phyloP scores from a whole-genome alignment of 2,329 filamentous ascomycete species.

The Sarocladiaceae sp. region DNA sequence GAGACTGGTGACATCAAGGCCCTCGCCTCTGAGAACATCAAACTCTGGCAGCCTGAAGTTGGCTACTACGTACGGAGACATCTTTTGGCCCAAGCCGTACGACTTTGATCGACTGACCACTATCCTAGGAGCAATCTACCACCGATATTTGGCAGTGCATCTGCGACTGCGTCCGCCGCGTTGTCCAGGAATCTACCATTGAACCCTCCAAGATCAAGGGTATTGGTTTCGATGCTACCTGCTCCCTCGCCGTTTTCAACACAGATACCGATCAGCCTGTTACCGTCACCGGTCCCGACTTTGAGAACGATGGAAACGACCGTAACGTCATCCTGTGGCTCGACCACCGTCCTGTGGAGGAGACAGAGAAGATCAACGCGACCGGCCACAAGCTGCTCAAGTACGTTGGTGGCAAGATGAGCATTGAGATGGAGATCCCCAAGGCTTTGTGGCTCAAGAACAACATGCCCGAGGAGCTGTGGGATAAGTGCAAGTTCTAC shows the following conservation, averaged over 20 bases:
- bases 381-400: constrained; percentile 88
- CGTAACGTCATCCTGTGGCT: constrained; percentile 97
- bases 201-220: constrained; percentile 72
- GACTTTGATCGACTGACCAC: constrained; percentile 2
- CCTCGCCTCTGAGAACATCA: constrained; percentile 68
- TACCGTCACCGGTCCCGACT: constrained; percentile 82
- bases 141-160: constrained; percentile 96
- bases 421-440: constrained; percentile 98
- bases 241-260: constrained; percentile 86
- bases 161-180: constrained; percentile 77
- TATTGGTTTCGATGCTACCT: constrained; percentile 98
- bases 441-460: constrained; percentile 99
- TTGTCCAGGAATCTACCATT: constrained; percentile 74
- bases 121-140: constrained; percentile 81
- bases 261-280: constrained; percentile 86
- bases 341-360: constrained; percentile 84
- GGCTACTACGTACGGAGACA: constrained; percentile 59
- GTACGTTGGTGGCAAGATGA: constrained; percentile 97
- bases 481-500: constrained; percentile 93
- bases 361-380: constrained; percentile 89
- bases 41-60: constrained; percentile 70
- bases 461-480: constrained; percentile 88
- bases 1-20: constrained; percentile 80
- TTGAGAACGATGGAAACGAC: constrained; percentile 68
- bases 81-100: background rate